Percentiles rank a stretch among this genome's conserved stretches.
phyloP scores from a whole-genome alignment of 2,329 filamentous ascomycete species.

The Endocalyx cinctus region DNA sequence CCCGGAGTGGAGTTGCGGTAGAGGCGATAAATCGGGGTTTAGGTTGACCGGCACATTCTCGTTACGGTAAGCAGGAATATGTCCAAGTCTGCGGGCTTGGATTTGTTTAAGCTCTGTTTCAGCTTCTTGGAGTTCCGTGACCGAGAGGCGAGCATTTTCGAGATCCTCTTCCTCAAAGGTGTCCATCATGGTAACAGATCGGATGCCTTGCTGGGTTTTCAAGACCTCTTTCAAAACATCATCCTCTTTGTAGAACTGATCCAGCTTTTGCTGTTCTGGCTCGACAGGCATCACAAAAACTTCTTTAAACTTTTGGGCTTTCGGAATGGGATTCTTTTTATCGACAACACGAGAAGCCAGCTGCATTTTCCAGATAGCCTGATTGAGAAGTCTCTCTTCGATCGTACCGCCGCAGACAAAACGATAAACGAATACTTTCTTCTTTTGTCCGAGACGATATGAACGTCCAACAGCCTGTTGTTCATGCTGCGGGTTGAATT shows the following conservation, averaged over 20 bases:
- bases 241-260: constrained; percentile 58
- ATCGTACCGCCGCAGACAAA: constrained; percentile 75
- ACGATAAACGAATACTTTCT: constrained; percentile 79
- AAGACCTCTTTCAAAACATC: constrained; percentile 49
- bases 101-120: constrained; percentile 31
- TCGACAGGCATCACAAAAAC: constrained; percentile 57
- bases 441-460: constrained; percentile 79
- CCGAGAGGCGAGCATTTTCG: constrained; percentile 49
- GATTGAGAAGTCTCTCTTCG: constrained; percentile 70
- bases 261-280: constrained; percentile 47
- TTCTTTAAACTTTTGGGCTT: constrained; percentile 51
- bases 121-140: constrained; percentile 56
- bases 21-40: no score
- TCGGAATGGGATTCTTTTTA: constrained; percentile 69
- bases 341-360: constrained; percentile 78
- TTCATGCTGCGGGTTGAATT: constrained; percentile 76
- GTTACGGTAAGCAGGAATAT: not conserved
- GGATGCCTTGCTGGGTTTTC: constrained; percentile 36
- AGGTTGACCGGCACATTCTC: no score
- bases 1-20: no score
- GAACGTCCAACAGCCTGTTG: constrained; percentile 83
- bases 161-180: constrained; percentile 68
- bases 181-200: constrained; percentile 61
- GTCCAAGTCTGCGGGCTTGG: constrained; percentile 15
- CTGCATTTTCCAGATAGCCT: constrained; percentile 76